A percentile compares a stretch with the other conserved stretches of the same genome.
These are phyloP conservation scores for Phaffia rhodozyma DNA, from an alignment of 1,284 basidiomycete genomes.

Conservation along the genomic window DNA sequence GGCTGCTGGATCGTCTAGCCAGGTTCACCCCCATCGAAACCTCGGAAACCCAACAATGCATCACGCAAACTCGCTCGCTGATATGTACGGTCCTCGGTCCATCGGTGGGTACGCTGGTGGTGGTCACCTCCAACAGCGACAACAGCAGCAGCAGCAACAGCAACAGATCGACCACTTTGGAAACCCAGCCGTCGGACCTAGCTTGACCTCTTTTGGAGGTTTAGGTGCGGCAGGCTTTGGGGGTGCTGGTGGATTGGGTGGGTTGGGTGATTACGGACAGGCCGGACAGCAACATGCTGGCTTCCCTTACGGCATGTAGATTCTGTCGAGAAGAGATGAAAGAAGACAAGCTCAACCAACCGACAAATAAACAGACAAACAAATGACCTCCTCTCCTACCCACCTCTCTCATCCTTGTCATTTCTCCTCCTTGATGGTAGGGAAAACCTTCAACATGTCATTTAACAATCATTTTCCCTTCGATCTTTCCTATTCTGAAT, in stretches of 20 bases:
- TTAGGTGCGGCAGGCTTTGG: conserved; percentile 3
- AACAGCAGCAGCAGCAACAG: neutral
- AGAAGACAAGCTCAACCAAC: too few relatives aligned
- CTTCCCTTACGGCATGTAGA: conserved; percentile 8
- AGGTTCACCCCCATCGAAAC: conserved; percentile 28
- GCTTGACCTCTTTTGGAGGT: neutral
- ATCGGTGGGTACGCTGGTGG: neutral
- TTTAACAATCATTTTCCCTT: too few relatives aligned
- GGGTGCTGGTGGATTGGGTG: conserved; percentile 11
- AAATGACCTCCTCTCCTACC: neutral
- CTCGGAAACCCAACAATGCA: conserved; percentile 35
- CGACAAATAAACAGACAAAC: neutral
- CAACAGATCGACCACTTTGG: conserved; percentile 14
- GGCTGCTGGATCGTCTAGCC: conserved; percentile 23
- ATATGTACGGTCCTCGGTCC: conserved; percentile 30
- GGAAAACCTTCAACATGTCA: too few relatives aligned
- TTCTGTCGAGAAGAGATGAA: neutral
- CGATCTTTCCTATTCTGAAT: too few relatives aligned
- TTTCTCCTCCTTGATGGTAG: too few relatives aligned
- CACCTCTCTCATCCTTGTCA: too few relatives aligned
- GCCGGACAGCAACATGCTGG: conserved; percentile 16
- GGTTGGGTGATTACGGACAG: conserved; percentile 17
- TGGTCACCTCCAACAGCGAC: too few relatives aligned
- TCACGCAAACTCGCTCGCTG: conserved; percentile 37
- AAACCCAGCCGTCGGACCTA: neutral